These are phyloP conservation scores for Kwoniella sp. DNA, from an alignment of 768 basidiomycete genomes.

Conservation along the genomic window DNA sequence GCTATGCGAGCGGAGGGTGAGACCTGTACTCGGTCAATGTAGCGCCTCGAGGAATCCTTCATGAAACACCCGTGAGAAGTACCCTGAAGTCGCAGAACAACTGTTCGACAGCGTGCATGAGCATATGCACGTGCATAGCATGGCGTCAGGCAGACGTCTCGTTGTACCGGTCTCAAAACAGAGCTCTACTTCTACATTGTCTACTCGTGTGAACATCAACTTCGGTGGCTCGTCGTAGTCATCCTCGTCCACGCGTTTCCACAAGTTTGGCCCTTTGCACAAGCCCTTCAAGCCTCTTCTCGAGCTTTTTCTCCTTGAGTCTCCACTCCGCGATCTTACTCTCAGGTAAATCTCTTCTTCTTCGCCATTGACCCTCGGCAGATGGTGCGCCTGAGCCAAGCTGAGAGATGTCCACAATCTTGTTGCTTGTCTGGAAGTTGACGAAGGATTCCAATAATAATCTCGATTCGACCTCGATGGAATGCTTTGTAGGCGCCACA, in stretches of 20 bases:
- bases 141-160: too few relatives aligned
- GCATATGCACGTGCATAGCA: too few relatives aligned
- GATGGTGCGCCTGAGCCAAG: constrained; percentile 57
- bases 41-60: too few relatives aligned
- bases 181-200: too few relatives aligned
- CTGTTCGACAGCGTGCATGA: too few relatives aligned
- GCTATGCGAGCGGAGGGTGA: too few relatives aligned
- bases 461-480: constrained; percentile 79
- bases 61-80: too few relatives aligned
- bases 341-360: constrained; percentile 76
- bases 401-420: constrained; percentile 79
- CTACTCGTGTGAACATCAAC: too few relatives aligned
- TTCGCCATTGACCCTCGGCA: constrained; percentile 65
- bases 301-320: constrained; percentile 18
- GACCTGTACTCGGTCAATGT: too few relatives aligned
- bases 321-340: constrained; percentile 76
- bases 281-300: constrained; percentile 22
- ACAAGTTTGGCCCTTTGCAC: constrained; percentile 6
- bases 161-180: too few relatives aligned
- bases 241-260: not conserved
- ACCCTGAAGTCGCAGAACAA: too few relatives aligned
- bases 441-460: constrained; percentile 86
- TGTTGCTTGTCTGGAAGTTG: constrained; percentile 75
- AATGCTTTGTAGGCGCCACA: constrained; percentile 53
- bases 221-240: too few relatives aligned